Conservation (phyloP, 768 basidiomycete species). For the Tylopilus rubrobrunneus region DNA sequence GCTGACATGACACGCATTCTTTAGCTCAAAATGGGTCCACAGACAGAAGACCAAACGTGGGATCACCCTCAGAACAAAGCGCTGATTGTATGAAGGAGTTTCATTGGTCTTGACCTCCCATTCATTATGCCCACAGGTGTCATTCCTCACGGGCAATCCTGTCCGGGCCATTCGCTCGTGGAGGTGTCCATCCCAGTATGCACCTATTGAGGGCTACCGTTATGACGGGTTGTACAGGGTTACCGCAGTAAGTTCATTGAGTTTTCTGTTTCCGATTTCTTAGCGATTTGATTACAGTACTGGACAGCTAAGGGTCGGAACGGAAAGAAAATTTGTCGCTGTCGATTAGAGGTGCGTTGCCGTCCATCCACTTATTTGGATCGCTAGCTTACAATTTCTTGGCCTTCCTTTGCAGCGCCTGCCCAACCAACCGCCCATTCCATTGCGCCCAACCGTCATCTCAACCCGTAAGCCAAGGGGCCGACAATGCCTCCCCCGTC, state of each 20-base stretch:
- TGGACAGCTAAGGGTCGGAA: conserved; percentile 19
- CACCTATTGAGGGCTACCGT: conserved; percentile 24
- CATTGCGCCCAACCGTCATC: neutral
- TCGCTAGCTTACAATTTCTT: neutral
- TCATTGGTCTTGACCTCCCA: neutral
- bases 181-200: conserved; percentile 20
- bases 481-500: neutral
- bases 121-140: conserved; percentile 13
- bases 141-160: conserved; percentile 15
- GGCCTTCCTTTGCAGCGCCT: conserved; percentile 17
- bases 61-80: conserved; percentile 6
- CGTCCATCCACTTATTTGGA: neutral
- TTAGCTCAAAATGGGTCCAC: conserved; percentile 22
- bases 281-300: conserved; percentile 6
- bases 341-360: conserved; percentile 20
- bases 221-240: conserved; percentile 32
- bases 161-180: conserved; percentile 28
- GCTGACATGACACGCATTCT: neutral
- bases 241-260: conserved; percentile 11
- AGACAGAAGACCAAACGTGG: conserved; percentile 24
- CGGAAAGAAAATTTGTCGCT: conserved; percentile 22
- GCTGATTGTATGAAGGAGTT: conserved; percentile 14
- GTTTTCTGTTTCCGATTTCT: neutral
- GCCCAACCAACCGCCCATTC: conserved; percentile 24
- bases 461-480: neutral